Evolutionary conservation across 768 basidiomycete species (phyloP).

Genomic region (Cytidiella melzeri): DNA sequence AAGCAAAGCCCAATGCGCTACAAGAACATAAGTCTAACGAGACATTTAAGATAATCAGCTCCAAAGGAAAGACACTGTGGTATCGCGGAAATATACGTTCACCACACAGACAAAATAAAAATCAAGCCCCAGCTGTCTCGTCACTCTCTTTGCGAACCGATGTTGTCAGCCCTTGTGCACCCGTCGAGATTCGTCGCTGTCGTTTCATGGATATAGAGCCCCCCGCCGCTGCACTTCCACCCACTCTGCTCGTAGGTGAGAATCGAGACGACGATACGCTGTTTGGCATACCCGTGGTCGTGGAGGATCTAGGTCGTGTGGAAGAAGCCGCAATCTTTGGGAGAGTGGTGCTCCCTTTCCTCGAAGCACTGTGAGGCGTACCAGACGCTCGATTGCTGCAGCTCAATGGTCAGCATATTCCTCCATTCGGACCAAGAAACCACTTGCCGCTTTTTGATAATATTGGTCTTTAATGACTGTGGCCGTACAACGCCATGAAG

Average conservation of each 20-base stretch:
- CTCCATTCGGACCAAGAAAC: no score
- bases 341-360: constrained; percentile 54
- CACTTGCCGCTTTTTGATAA: constrained; percentile 88
- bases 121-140: constrained; percentile 18
- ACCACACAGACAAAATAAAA: constrained; percentile 12
- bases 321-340: constrained; percentile 76
- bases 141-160: constrained; percentile 23
- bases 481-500: constrained; percentile 93
- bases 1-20: constrained; percentile 9
- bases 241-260: constrained; percentile 28
- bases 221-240: constrained; percentile 19
- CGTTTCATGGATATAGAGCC: constrained; percentile 55
- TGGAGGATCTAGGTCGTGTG: constrained; percentile 64
- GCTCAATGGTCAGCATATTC: constrained; percentile 11
- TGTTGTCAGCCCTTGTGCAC: constrained; percentile 36
- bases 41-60: constrained; percentile 8
- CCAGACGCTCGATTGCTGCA: constrained; percentile 78
- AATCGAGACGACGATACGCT: constrained; percentile 38
- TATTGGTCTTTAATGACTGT: constrained; percentile 91
- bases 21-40: constrained; percentile 7
- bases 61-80: constrained; percentile 9
- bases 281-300: constrained; percentile 52
- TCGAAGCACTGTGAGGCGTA: constrained; percentile 54
- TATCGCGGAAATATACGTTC: constrained; percentile 5
- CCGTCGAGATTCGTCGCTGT: constrained; percentile 72